Base-by-base conservation (phyloP, 257 asterid species). In the Paraleonurus japonicus region DNA sequence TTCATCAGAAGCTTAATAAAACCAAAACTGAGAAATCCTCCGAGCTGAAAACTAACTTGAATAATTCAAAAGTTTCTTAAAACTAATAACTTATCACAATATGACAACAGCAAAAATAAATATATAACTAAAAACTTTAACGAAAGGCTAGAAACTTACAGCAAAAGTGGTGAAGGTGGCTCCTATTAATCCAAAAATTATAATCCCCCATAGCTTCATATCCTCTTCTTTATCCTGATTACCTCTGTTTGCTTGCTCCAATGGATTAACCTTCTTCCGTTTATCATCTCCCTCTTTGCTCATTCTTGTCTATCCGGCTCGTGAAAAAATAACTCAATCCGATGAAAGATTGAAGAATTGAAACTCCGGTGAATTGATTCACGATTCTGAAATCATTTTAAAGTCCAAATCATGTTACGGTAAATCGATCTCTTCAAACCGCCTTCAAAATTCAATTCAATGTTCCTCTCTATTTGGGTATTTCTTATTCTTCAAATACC, bases 161-260 rank as follows among this genome's bases (percentile, higher is more conserved):
- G 98, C 96, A 19, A 85, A 73, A 22, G 91, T 82, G 75, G 96
- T 88, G 76, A 81, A 87, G 37, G 96, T 79, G 72, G 98, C 98
- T 70, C 97, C 98, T 30, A 92, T 83, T 23, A 90, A 76, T 41
- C 95, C 96, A 43, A 87, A 90, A 58, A 87, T 75, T 11, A 90
- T 75, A 79, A 85, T 75, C 26, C 90, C 87, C 95, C 89, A 83
- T 5, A 88, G 68, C 80, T 72, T 87, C 82, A 74, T 72, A 61
- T 80, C 95, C 32, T 69, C 83, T 4, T 80, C 89, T 24, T 79
- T 81, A 20, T 80, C 82, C 60, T 54, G 79, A 65, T 69, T 33
- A 67, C 70, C 64, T 62, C 60, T 75, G 65, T 67, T 73, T 4
- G 84, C 70, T 17, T 75, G 69, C 65, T 78, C 81, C 85, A 81